Percentiles rank a stretch among this genome's conserved stretches.
Evolutionary conservation across 441 rosid genomes (phyloP).

Genomic region (Populus hybrid): DNA sequence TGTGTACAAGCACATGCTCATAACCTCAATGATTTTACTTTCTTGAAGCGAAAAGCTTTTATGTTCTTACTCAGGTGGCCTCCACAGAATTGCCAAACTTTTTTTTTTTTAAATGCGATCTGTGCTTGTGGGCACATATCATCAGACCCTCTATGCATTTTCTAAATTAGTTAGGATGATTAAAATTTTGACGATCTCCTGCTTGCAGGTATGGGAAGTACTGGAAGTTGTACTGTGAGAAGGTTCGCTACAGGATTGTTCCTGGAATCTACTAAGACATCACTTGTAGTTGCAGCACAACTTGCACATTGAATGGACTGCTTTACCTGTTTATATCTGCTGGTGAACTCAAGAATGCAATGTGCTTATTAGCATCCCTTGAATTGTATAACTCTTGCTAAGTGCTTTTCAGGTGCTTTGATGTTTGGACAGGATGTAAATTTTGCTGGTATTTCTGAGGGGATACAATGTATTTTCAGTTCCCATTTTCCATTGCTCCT

Average conservation of each 20-base stretch:
- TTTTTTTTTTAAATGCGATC: not conserved
- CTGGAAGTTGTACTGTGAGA: conserved; percentile 89
- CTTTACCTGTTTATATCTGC: not conserved
- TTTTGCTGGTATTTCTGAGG: not conserved
- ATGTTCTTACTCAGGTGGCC: not conserved
- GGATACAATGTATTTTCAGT: not conserved
- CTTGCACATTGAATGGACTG: not conserved
- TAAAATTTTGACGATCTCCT: conserved; percentile 4
- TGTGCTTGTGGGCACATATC: not conserved
- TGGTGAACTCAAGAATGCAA: not conserved
- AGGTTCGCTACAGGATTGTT: conserved; percentile 65
- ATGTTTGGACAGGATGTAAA: not conserved
- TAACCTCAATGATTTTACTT: no score
- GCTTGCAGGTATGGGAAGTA: conserved; percentile 77
- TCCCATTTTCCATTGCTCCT: no score
- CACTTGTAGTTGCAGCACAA: not conserved
- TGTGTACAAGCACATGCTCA: not conserved
- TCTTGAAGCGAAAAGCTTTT: not conserved
- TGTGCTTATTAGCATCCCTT: not conserved
- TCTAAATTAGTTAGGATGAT: not conserved
- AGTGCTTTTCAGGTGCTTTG: not conserved
- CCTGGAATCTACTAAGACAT: conserved; percentile 72
- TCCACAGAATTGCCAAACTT: not conserved
- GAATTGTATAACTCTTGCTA: not conserved
- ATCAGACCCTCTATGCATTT: not conserved